Percentiles rank a stretch among this genome's conserved stretches.
These are phyloP conservation scores for Scheffersomyces coipomensis DNA, from an alignment of 805 yeast genomes.

Conservation along the genomic window DNA sequence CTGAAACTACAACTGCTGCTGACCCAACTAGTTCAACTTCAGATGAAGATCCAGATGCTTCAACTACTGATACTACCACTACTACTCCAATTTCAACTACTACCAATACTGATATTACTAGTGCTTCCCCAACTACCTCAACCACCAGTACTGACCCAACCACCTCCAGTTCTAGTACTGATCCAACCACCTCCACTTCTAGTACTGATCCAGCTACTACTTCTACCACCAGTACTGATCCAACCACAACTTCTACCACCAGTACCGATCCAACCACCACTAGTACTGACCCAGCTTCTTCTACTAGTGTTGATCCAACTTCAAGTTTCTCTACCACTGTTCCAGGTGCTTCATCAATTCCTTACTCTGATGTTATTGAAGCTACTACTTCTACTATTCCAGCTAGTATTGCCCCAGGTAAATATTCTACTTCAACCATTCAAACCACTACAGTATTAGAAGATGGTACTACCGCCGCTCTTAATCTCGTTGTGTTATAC, in stretches of 20 bases:
- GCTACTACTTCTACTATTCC: conserved; percentile 8
- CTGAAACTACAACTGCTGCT: conserved; percentile 3
- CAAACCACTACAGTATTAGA: conserved; percentile 14
- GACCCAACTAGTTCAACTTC: neutral
- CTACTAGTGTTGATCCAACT: neutral
- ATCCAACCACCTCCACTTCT: conserved; percentile 1
- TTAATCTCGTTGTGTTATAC: conserved; percentile 20
- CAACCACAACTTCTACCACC: conserved; percentile 1
- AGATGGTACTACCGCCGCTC: conserved; percentile 18
- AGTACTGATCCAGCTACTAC: neutral
- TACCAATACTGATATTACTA: neutral
- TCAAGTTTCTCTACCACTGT: neutral
- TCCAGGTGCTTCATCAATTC: too few species aligned
- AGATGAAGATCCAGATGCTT: too few species aligned
- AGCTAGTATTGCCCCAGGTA: conserved; percentile 15
- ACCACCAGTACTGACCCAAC: neutral
- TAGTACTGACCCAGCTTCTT: neutral
- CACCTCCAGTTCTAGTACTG: neutral
- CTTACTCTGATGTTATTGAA: too few species aligned
- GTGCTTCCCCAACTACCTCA: neutral
- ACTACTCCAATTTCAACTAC: neutral
- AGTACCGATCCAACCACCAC: neutral
- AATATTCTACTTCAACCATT: conserved; percentile 14
- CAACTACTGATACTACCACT: neutral
- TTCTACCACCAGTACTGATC: neutral